phyloP scores from a whole-genome alignment of 257 asterid genomes.

The Nicotiana benthamiana region DNA sequence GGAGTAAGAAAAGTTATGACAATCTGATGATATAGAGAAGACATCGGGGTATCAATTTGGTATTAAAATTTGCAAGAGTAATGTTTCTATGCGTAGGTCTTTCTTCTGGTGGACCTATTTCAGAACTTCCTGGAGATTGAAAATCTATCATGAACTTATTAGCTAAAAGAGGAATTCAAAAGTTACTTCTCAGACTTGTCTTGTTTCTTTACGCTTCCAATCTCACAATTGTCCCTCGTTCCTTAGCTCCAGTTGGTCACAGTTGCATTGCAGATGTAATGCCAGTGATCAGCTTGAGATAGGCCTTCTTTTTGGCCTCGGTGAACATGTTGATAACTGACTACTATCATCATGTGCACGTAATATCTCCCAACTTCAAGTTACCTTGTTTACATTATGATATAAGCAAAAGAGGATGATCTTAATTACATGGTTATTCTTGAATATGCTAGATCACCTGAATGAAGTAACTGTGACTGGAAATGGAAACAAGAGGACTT shows the following conservation, averaged over 20 bases:
- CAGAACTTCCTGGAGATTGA: neutral
- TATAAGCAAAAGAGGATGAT: neutral
- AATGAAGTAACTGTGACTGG: neutral
- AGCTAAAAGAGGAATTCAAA: neutral
- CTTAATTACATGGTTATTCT: neutral
- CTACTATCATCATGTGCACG: neutral
- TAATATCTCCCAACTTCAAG: neutral
- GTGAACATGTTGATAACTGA: neutral
- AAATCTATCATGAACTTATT: neutral
- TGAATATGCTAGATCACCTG: neutral
- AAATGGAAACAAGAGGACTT: neutral
- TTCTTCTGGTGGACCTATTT: constrained; percentile 1
- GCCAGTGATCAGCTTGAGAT: neutral
- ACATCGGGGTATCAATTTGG: neutral
- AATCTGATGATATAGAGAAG: neutral
- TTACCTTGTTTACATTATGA: neutral
- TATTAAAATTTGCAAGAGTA: neutral
- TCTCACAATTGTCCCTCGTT: neutral
- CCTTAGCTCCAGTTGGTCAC: neutral
- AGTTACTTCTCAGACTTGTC: neutral
- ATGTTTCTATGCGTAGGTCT: neutral
- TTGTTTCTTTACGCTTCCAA: neutral
- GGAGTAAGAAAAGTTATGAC: neutral
- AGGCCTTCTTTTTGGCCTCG: neutral
- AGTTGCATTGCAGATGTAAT: neutral